Conservation (phyloP, 768 basidiomycete species). For the Lactifluus hygrophoroides region DNA sequence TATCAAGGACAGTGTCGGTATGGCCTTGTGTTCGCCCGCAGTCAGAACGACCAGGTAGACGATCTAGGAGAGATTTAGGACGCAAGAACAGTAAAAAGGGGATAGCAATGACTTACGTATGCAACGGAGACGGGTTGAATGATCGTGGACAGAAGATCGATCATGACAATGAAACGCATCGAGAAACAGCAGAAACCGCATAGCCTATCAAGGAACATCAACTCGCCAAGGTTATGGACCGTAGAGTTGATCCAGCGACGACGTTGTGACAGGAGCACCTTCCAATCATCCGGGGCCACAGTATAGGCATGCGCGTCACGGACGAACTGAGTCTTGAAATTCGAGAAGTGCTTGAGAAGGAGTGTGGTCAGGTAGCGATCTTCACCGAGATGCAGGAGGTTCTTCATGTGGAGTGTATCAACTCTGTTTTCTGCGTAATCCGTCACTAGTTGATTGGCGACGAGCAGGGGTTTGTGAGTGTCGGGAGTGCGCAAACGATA, state of each 20-base stretch:
- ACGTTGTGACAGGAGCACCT: conserved; percentile 87
- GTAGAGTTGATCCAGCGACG: conserved; percentile 99
- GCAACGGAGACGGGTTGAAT: conserved; percentile 81
- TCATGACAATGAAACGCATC: conserved; percentile 97
- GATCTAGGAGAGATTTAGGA: conserved; percentile 43
- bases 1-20: conserved; percentile 78
- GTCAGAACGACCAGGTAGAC: conserved; percentile 83
- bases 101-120: conserved; percentile 55
- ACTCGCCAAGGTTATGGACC: conserved; percentile 90
- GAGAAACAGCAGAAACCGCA: conserved; percentile 99
- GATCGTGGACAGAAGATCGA: conserved; percentile 84
- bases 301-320: conserved; percentile 92
- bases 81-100: neutral
- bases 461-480: conserved; percentile 89
- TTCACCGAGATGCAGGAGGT: conserved; percentile 93
- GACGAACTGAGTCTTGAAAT: conserved; percentile 91
- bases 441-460: conserved; percentile 81
- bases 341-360: conserved; percentile 90
- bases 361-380: conserved; percentile 98
- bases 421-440: conserved; percentile 96
- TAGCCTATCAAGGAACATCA: conserved; percentile 83
- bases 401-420: conserved; percentile 98
- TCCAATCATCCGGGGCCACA: conserved; percentile 94
- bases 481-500: conserved; percentile 93
- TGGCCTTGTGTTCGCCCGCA: conserved; percentile 49